Evolutionary conservation across 2,329 filamentous ascomycete genomes (phyloP).

Genomic region (Esteya vermicola): DNA sequence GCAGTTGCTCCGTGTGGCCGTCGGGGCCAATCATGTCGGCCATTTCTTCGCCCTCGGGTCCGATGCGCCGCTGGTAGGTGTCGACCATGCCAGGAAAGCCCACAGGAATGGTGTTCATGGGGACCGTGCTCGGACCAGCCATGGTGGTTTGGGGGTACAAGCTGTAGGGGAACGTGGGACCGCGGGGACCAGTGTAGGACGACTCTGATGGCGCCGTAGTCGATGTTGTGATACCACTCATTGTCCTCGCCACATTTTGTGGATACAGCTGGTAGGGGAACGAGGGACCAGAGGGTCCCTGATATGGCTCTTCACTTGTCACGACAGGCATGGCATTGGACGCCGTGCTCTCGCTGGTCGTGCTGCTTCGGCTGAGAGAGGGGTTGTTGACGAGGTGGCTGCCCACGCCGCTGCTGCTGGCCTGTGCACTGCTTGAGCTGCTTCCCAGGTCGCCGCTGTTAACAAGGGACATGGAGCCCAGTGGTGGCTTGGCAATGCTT

Average conservation of each 20-base stretch:
- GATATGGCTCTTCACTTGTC: slow-evolving; percentile 47
- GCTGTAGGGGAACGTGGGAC: slow-evolving; percentile 71
- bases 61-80: slow-evolving; percentile 57
- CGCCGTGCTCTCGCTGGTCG: slow-evolving; percentile 10
- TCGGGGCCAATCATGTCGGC: slow-evolving; percentile 77
- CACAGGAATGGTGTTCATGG: slow-evolving; percentile 37
- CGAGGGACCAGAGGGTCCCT: slow-evolving; percentile 58
- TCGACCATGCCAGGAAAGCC: slow-evolving; percentile 59
- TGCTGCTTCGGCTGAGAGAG: slow-evolving; percentile 14
- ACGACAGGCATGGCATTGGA: slow-evolving; percentile 8
- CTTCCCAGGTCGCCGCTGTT: background rate
- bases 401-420: background rate
- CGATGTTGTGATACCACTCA: slow-evolving; percentile 47
- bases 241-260: slow-evolving; percentile 59
- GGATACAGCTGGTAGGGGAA: slow-evolving; percentile 79
- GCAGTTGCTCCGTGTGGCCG: slow-evolving; percentile 80
- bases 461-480: background rate
- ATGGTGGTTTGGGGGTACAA: slow-evolving; percentile 74
- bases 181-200: slow-evolving; percentile 44
- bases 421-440: slow-evolving; percentile 15
- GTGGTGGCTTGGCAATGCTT: slow-evolving; percentile 40
- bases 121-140: slow-evolving; percentile 32
- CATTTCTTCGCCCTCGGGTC: slow-evolving; percentile 72
- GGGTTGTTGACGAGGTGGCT: too few relatives aligned
- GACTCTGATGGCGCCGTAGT: slow-evolving; percentile 17